These are phyloP conservation scores for Cercospora citrullina DNA, from an alignment of 2,329 filamentous ascomycete species.

Conservation along the genomic window DNA sequence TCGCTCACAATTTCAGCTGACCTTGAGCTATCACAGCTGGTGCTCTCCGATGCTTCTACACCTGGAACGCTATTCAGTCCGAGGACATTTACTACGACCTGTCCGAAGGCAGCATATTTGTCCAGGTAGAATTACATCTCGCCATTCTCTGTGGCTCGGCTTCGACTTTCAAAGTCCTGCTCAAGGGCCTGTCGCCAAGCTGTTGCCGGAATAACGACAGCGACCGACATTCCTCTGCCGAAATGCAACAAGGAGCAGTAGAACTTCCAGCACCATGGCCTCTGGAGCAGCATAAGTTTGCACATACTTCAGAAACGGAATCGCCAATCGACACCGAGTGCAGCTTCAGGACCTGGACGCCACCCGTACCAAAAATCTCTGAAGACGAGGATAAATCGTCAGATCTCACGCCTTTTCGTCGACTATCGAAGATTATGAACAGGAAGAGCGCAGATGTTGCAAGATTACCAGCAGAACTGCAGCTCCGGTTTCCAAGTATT, in stretches of 20 bases:
- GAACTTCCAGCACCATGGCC: conserved; percentile 7
- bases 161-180: conserved; percentile 21
- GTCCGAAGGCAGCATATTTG: conserved; percentile 12
- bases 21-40: conserved; percentile 7
- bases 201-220: conserved; percentile 11
- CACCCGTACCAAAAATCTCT: neutral
- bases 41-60: conserved; percentile 22
- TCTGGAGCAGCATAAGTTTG: conserved; percentile 7
- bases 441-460: conserved; percentile 1
- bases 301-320: neutral
- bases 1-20: neutral
- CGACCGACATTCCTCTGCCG: neutral
- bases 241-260: neutral
- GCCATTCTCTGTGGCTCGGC: conserved; percentile 24
- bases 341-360: conserved; percentile 6
- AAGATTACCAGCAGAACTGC: conserved; percentile 6
- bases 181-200: conserved; percentile 16
- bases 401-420: neutral
- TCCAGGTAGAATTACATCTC: conserved; percentile 22
- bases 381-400: neutral
- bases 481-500: conserved; percentile 17
- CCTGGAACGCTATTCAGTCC: conserved; percentile 17
- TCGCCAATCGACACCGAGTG: conserved; percentile 4
- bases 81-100: conserved; percentile 18
- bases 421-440: neutral